Conservation (phyloP, 2,329 filamentous ascomycete species). For the Phialophora macrospora region DNA sequence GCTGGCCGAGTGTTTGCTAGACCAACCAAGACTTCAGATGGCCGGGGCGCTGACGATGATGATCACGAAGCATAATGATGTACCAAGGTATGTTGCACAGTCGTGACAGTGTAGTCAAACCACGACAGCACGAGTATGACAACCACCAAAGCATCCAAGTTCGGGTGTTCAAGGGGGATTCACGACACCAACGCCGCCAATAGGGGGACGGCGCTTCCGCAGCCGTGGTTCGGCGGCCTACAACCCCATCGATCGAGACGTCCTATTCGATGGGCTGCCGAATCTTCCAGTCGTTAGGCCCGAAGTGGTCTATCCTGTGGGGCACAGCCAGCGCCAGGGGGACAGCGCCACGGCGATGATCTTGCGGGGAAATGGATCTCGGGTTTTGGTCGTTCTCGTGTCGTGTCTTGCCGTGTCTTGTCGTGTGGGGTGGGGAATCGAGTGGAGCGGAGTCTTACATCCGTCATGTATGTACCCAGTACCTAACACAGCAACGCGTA, state of each 20-base stretch:
- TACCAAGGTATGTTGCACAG: too few species aligned
- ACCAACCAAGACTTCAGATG: neutral
- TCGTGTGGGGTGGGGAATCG: too few species aligned
- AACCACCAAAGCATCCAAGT: neutral
- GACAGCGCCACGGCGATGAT: neutral
- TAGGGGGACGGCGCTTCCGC: neutral
- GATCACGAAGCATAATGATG: too few species aligned
- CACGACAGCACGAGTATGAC: too few species aligned
- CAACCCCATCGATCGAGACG: neutral
- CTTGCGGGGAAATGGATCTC: neutral
- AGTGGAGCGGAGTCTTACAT: neutral
- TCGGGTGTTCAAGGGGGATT: conserved; percentile 1
- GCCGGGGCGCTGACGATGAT: neutral
- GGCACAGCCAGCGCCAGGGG: neutral
- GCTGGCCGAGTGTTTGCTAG: neutral
- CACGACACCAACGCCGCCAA: neutral
- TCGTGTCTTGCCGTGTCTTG: too few species aligned
- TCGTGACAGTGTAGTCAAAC: too few species aligned
- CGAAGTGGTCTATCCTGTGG: neutral
- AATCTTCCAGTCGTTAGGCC: neutral
- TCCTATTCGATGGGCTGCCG: conserved; percentile 1
- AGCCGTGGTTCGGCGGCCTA: neutral
- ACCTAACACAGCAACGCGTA: too few species aligned
- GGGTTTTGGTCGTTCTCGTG: neutral
- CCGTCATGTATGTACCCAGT: too few species aligned